Base-by-base conservation (phyloP, 1,139 yeast species). In the Hyphopichia wangnamkhiaoensis region DNA sequence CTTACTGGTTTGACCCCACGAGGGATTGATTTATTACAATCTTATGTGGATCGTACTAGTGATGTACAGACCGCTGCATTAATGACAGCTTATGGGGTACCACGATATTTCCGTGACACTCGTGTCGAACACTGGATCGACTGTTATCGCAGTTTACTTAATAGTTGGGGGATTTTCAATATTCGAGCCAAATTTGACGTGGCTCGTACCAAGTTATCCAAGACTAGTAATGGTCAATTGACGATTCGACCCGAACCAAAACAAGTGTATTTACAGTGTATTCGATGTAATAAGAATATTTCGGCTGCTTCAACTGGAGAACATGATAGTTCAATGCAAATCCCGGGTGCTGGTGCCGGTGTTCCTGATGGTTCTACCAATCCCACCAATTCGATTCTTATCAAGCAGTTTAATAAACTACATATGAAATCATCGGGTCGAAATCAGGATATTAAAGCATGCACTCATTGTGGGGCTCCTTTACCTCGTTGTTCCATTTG, bases 51-150 rank as follows among this genome's bases (percentile, higher is more conserved):
- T 56, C 74, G 93, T 50, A 88, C 96, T 0, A 80, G 90, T 43
- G 98, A 93, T 59, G 87, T 91, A 2, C 98, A 93, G 61, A 90
- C 96, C 0, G 97, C 96, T 0, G 84, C 96, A 0, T 64, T 91
- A 37, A 80, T 91, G 9, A 78, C 89, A 0, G 74, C 91, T 2
- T 88, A 79, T 64, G 95, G 90, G 0, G 82, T 84, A 38, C 97
- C 98, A 0, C 68, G 93, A 44, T 90, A 86, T 56, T 87, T 91
- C 56, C 61, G 62, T 13, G 96, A 89, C 54, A 63, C 61, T 3
- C 65, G 95, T 42, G 88, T 84, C 2, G 82, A 81, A 32, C 79
- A 76, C 45, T 91, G 98, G 98, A 71, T 83, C 3, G 82, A 74
- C 53, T 79, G 80, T 42, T 91, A 93, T 58, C 65, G 95, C 25